Conservation (phyloP, 192 early-diverging fungal species). For the Rhizoclosmatium sp. region DNA sequence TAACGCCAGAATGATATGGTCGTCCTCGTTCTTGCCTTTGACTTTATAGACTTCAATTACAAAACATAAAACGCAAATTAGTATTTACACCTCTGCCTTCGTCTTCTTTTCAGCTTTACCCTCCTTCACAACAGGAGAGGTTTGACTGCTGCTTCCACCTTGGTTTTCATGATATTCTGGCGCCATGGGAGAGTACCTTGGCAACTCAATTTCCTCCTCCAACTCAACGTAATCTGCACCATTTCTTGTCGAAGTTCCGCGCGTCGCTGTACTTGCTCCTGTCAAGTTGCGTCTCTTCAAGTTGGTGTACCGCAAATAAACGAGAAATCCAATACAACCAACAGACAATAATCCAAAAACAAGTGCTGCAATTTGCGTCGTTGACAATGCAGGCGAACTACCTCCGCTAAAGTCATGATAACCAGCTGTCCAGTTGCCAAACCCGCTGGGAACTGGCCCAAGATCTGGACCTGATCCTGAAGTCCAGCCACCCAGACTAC, state of each 20-base stretch:
- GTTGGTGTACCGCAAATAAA: neutral
- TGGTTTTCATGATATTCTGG: constrained; percentile 4
- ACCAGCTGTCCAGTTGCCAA: neutral
- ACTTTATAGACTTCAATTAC: neutral
- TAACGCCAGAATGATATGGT: too few species aligned
- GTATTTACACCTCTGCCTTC: neutral
- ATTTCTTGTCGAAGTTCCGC: neutral
- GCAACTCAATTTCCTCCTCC: constrained; percentile 4
- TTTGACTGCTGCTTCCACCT: too few species aligned
- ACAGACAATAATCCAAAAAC: neutral
- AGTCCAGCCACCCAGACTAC: neutral
- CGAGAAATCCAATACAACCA: neutral
- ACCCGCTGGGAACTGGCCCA: neutral
- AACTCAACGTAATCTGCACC: neutral
- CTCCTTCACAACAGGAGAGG: too few species aligned
- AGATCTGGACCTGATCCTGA: neutral
- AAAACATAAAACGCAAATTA: neutral
- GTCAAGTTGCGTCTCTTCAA: too few species aligned
- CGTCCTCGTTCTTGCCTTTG: too few species aligned
- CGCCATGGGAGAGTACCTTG: neutral
- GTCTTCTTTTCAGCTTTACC: too few species aligned
- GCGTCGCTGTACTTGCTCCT: neutral
- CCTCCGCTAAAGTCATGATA: neutral
- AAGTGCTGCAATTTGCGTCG: neutral
- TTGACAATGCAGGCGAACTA: neutral